phyloP scores from a whole-genome alignment of 768 basidiomycete genomes.

The Naematelia encephala region DNA sequence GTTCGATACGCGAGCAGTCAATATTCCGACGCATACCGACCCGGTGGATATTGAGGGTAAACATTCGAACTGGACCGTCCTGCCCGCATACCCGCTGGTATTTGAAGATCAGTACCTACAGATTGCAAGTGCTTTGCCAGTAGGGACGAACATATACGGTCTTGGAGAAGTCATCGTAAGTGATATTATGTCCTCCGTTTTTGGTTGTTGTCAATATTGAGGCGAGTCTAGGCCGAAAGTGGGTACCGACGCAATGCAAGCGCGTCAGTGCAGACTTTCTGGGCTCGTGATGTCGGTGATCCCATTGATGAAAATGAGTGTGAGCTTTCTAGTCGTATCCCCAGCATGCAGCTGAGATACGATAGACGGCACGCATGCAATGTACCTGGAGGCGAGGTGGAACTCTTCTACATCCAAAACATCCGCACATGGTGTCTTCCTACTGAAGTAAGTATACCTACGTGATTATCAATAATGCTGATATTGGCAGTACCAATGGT shows the following conservation, averaged over 20 bases:
- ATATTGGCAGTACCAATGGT: slow-evolving; percentile 56
- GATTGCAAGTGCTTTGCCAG: slow-evolving; percentile 63
- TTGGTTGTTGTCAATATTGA: background rate
- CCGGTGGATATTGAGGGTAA: slow-evolving; percentile 54
- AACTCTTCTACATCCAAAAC: slow-evolving; percentile 53
- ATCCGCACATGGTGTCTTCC: slow-evolving; percentile 70
- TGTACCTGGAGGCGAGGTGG: slow-evolving; percentile 29
- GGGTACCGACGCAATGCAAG: slow-evolving; percentile 8
- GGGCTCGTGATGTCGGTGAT: slow-evolving; percentile 25
- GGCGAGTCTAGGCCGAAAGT: slow-evolving; percentile 1
- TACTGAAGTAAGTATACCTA: slow-evolving; percentile 54
- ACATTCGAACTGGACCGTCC: slow-evolving; percentile 57
- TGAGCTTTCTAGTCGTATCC: background rate
- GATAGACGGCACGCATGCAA: slow-evolving; percentile 29
- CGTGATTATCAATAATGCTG: background rate
- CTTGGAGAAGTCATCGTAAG: slow-evolving; percentile 58
- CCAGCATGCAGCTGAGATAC: background rate
- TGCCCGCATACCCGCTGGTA: slow-evolving; percentile 63
- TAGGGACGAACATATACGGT: slow-evolving; percentile 68
- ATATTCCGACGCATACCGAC: slow-evolving; percentile 62
- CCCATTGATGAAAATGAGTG: slow-evolving; percentile 39
- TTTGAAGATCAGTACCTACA: slow-evolving; percentile 76
- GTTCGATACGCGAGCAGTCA: slow-evolving; percentile 67
- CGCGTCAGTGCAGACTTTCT: slow-evolving; percentile 11
- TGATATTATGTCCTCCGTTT: background rate